Base-by-base conservation (phyloP, 176 grass and related monocot genomes). In the Paspalum vaginatum region DNA sequence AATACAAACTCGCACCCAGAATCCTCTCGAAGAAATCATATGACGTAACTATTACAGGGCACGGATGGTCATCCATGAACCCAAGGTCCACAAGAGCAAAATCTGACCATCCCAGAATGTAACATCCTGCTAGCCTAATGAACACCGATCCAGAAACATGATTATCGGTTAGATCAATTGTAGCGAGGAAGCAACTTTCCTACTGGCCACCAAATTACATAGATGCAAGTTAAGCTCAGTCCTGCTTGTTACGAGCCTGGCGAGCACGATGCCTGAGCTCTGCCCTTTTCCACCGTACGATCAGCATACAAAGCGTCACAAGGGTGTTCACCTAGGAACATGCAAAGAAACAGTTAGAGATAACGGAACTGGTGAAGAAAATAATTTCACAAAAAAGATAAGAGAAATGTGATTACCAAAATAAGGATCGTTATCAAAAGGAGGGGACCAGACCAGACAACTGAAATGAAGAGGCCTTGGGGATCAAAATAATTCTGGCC, bases 401-500 rank as follows among this genome's bases (percentile, higher is more conserved):
- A 65, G 65, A 65, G 58, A 52, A 17, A 75, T 32, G 58, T 47
- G 15, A 81, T 79, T 84, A 97, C 95, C 89, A 94, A 74, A 68
- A 94, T 94, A 64, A 97, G 74, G 54, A 90, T 87, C 7, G 92
- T 89, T 69, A 91, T 87, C 71, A 92, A 8, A 17, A 98, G 83
- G 38, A 94, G 86, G 20, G 95, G 95, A 3, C 95, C 92, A 27
- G 95, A 98, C 95, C 95, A 94, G 67, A 98, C 21, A 0, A 92
- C 92, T 49, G 95, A 98, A 75, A 98, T 85, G 80, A 98, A 98
- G 32, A 94, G 82, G 39, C 95, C 88, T 77, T 92, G 87, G 37
- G 85, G 87, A 75, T 98, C 95, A 80, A 97, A 97, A 76, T 97
- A 94, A 57, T 97, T 98, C 79, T 98, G 95, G 68, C 80, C 87